These are phyloP conservation scores for Linum lewisii DNA, from an alignment of 345 rosid genomes.

Conservation along the genomic window DNA sequence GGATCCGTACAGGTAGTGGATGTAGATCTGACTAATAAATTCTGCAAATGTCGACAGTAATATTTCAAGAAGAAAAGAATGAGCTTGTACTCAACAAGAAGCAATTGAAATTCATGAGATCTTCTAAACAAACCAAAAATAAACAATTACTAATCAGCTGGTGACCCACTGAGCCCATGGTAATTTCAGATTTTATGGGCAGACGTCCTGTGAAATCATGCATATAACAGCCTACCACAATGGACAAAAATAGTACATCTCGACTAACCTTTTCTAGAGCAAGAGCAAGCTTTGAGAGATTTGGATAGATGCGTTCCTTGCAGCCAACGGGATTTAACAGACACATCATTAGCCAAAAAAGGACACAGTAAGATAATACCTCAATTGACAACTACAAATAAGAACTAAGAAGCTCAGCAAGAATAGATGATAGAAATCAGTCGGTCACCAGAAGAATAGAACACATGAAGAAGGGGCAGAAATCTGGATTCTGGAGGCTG, in stretches of 20 bases:
- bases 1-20: not conserved
- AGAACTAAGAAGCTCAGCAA: not conserved
- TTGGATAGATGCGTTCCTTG: constrained; percentile 71
- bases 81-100: not conserved
- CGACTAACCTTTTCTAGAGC: constrained; percentile 79
- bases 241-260: not conserved
- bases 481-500: too few relatives aligned
- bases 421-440: not conserved
- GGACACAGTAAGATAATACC: not conserved
- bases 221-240: not conserved
- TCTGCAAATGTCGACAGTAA: not conserved
- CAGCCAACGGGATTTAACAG: constrained; percentile 62
- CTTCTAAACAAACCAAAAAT: too few relatives aligned
- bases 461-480: too few relatives aligned
- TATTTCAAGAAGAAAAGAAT: not conserved
- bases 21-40: not conserved
- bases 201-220: too few relatives aligned
- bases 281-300: constrained; percentile 81
- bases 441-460: too few relatives aligned
- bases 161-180: too few relatives aligned
- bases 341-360: not conserved
- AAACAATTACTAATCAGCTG: too few relatives aligned
- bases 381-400: not conserved
- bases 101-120: not conserved
- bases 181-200: too few relatives aligned